Evolutionary conservation across 352 stramenopile species (phyloP).

Genomic region (Globisporangium polare): DNA sequence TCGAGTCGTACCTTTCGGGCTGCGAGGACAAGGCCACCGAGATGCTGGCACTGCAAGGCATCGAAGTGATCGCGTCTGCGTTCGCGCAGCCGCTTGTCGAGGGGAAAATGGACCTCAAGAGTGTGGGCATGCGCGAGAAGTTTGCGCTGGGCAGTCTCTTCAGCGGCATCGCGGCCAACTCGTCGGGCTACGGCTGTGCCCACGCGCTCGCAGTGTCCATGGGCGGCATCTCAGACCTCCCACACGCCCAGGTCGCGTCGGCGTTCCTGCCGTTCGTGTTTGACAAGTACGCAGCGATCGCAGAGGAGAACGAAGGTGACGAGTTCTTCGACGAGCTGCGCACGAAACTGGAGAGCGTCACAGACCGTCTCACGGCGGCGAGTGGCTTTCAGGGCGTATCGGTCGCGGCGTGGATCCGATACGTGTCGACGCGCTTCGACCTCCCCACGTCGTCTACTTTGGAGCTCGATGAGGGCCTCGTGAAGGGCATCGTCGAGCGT

Average conservation of each 20-base stretch:
- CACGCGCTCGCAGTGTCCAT: constrained; percentile 60
- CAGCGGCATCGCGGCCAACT: constrained; percentile 48
- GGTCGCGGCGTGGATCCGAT: constrained; percentile 55
- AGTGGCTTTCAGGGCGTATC: constrained; percentile 53
- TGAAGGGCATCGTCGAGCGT: constrained; percentile 54
- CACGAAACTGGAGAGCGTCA: constrained; percentile 43
- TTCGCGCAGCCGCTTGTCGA: constrained; percentile 53
- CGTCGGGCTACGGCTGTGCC: constrained; percentile 45
- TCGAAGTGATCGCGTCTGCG: constrained; percentile 48
- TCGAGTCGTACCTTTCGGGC: constrained; percentile 69
- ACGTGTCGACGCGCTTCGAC: constrained; percentile 55
- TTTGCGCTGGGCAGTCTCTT: constrained; percentile 53
- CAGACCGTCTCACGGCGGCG: constrained; percentile 40
- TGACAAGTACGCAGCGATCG: constrained; percentile 45
- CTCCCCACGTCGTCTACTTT: constrained; percentile 47
- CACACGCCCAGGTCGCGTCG: constrained; percentile 51
- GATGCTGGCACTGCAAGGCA: constrained; percentile 48
- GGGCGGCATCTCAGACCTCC: constrained; percentile 64
- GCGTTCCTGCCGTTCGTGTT: constrained; percentile 72
- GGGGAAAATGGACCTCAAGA: constrained; percentile 63
- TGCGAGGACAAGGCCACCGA: constrained; percentile 37
- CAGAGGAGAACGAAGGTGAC: constrained; percentile 58
- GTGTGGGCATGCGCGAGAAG: constrained; percentile 42
- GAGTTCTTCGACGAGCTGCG: constrained; percentile 59
- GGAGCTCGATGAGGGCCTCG: constrained; percentile 49